phyloP scores from a whole-genome alignment of 768 basidiomycete species.

The Trametopsis cervina region DNA sequence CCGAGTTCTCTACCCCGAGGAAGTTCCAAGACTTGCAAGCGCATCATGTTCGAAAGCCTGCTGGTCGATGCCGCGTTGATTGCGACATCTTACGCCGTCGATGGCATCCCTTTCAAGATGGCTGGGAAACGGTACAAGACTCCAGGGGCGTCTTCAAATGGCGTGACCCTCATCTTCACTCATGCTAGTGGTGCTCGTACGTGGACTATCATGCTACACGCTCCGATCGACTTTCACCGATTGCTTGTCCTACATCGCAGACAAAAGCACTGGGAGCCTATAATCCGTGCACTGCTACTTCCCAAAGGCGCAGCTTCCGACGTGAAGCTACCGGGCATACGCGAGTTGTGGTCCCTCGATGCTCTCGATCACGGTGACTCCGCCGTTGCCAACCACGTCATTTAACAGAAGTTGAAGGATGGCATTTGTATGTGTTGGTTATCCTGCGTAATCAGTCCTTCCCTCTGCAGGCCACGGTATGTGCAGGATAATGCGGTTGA shows the following conservation, averaged over 20 bases:
- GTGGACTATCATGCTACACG: too few relatives aligned
- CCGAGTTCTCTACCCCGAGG: too few relatives aligned
- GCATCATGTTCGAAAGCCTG: too few relatives aligned
- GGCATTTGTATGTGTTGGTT: background rate
- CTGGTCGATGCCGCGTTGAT: too few relatives aligned
- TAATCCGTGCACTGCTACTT: background rate
- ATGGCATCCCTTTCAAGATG: too few relatives aligned
- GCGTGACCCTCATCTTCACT: background rate
- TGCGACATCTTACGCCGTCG: too few relatives aligned
- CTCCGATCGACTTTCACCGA: background rate
- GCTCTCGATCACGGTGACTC: background rate
- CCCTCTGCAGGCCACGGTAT: background rate
- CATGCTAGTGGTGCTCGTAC: background rate
- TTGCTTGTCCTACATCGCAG: too few relatives aligned
- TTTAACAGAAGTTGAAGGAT: background rate
- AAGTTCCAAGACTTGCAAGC: too few relatives aligned
- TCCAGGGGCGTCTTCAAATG: background rate
- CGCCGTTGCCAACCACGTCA: background rate
- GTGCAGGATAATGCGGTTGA: background rate
- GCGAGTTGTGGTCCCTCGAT: background rate
- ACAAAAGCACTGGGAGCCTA: background rate
- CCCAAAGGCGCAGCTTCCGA: background rate
- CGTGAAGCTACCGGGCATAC: background rate
- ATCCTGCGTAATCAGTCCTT: too few relatives aligned
- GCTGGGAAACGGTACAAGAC: background rate